Conservation (phyloP, 495 filamentous ascomycete species). For the Aspergillus taichungensis region DNA sequence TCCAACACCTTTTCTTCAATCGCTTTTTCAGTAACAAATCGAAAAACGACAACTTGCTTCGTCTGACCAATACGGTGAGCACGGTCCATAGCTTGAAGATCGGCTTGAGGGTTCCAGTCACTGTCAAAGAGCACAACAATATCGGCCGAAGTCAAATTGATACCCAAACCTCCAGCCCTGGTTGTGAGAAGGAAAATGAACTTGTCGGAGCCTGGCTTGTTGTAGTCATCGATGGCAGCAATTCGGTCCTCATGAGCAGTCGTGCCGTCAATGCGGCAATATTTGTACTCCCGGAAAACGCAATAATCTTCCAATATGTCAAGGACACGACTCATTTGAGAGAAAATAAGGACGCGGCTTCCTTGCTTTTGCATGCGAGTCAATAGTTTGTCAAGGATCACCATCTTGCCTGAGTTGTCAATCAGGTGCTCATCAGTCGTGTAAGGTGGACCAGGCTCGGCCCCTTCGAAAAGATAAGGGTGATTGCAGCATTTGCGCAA, state of each 20-base stretch:
- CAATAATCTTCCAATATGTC: conserved; percentile 99
- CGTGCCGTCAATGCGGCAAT: conserved; percentile 95
- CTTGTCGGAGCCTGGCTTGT: conserved; percentile 88
- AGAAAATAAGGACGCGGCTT: conserved; percentile 94
- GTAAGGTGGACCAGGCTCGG: conserved; percentile 94
- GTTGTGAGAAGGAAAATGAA: conserved; percentile 98
- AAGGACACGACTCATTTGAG: conserved; percentile 95
- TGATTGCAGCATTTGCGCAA: conserved; percentile 99
- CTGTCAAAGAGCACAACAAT: conserved; percentile 98
- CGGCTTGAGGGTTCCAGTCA: conserved; percentile 98
- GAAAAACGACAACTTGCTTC: conserved; percentile 93
- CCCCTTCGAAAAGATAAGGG: conserved; percentile 96
- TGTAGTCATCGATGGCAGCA: conserved; percentile 96
- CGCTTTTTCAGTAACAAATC: conserved; percentile 94
- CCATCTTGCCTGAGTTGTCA: conserved; percentile 93
- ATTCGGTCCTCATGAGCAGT: conserved; percentile 98
- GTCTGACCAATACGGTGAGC: conserved; percentile 98
- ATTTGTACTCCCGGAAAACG: conserved; percentile 86
- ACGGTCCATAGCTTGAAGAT: conserved; percentile 97
- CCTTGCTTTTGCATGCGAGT: conserved; percentile 74
- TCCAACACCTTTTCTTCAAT: conserved; percentile 99
- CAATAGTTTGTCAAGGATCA: conserved; percentile 89
- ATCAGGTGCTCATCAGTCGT: conserved; percentile 96
- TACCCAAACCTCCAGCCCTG: conserved; percentile 92
- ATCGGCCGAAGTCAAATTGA: conserved; percentile 92